Evolutionary conservation across 192 early-diverging fungal species (phyloP).

Genomic region (Coemansia guatemalensis): DNA sequence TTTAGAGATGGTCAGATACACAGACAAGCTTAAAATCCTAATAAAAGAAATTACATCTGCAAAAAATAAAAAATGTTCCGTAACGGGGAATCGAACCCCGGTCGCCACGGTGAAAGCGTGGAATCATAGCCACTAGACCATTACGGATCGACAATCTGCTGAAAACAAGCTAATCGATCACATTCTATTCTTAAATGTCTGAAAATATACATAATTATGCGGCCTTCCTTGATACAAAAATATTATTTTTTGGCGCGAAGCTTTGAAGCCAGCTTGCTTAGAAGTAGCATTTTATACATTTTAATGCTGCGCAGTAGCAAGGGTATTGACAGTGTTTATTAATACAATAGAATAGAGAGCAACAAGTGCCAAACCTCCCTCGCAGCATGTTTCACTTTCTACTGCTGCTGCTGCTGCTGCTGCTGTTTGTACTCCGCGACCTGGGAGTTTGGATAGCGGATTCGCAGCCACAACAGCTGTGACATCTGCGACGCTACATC

Average conservation of each 20-base stretch:
- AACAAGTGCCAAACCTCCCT: neutral
- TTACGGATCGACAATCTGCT: conserved; percentile 54
- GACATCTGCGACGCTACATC: neutral
- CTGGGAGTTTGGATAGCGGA: conserved; percentile 17
- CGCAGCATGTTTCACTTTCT: neutral
- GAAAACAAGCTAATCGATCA: conserved; percentile 1
- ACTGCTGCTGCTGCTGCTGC: neutral
- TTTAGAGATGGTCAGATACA: no score
- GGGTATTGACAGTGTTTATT: neutral
- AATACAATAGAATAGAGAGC: neutral
- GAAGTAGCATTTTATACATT: neutral
- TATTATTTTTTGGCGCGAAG: neutral
- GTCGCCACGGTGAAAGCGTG: conserved; percentile 82
- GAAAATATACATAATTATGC: neutral
- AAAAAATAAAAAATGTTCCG: conserved; percentile 55
- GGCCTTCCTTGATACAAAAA: neutral
- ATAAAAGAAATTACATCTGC: neutral
- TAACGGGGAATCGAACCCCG: conserved; percentile 85
- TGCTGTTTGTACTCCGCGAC: conserved; percentile 5
- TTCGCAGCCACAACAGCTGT: conserved; percentile 9
- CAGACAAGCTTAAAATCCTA: neutral
- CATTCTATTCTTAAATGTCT: neutral
- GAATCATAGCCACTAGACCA: conserved; percentile 83
- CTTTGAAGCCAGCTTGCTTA: no score
- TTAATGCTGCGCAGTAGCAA: no score